Percentiles rank a stretch among this genome's conserved stretches.
phyloP scores from a whole-genome alignment of 2,329 filamentous ascomycete species.

The Arachnopeziza araneosa region DNA sequence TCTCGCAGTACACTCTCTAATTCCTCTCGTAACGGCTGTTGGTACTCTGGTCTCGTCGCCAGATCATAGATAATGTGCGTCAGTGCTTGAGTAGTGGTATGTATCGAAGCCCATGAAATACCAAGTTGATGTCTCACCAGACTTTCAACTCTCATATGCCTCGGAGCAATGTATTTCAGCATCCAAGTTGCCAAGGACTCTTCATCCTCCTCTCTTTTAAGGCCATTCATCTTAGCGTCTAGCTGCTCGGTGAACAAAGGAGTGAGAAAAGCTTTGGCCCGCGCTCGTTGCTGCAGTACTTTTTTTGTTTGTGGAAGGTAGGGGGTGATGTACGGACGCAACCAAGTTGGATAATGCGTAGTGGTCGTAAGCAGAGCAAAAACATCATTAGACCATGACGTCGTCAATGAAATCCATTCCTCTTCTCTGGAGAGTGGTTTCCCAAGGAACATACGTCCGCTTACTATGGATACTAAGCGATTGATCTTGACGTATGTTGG shows the following conservation, averaged over 20 bases:
- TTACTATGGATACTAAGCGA: slow-evolving; percentile 2
- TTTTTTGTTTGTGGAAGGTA: not conserved
- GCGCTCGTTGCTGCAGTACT: not conserved
- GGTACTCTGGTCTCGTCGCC: slow-evolving; percentile 41
- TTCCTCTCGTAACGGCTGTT: slow-evolving; percentile 8
- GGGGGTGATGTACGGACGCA: not conserved
- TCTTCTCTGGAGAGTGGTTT: slow-evolving; percentile 1
- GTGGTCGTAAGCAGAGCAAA: not conserved
- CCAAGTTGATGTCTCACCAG: slow-evolving; percentile 1
- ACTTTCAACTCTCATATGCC: slow-evolving; percentile 4
- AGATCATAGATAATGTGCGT: slow-evolving; percentile 49
- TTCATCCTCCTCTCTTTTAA: not conserved
- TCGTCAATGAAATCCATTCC: slow-evolving; percentile 1
- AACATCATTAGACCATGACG: not conserved
- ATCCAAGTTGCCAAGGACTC: slow-evolving; percentile 2
- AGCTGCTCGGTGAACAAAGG: not conserved
- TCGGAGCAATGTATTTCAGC: slow-evolving; percentile 1
- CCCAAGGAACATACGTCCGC: slow-evolving; percentile 3
- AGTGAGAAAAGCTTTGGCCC: not conserved
- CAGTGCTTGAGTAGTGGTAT: slow-evolving; percentile 41
- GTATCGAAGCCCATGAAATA: slow-evolving; percentile 43
- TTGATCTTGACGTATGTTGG: not conserved
- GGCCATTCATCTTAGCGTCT: not conserved
- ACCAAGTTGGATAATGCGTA: not conserved
- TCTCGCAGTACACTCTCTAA: slow-evolving; percentile 20